Conservation (phyloP, 2,329 filamentous ascomycete species). For the Nemania sp. region DNA sequence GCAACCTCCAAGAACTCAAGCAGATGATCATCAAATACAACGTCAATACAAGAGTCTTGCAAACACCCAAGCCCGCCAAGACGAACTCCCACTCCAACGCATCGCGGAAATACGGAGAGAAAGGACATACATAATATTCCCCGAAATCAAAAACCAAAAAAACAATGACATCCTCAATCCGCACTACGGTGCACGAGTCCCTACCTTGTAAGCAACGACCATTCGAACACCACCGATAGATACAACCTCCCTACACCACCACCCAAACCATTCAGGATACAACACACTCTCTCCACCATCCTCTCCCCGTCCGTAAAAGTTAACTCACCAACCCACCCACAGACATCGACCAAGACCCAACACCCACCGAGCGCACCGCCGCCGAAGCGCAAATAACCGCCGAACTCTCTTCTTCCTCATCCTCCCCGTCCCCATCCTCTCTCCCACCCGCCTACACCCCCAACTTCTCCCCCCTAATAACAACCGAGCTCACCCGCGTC, state of each 20-base stretch:
- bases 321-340: constrained; percentile 40
- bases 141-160: constrained; percentile 39
- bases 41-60: constrained; percentile 4
- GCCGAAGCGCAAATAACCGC: constrained; percentile 77
- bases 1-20: not conserved
- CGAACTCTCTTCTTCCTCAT: constrained; percentile 68
- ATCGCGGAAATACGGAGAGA: not conserved
- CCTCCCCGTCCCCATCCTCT: constrained; percentile 53
- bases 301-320: constrained; percentile 15
- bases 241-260: not conserved
- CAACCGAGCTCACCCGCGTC: constrained; percentile 76
- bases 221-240: not conserved
- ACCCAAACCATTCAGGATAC: too few species aligned
- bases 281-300: not conserved
- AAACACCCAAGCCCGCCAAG: not conserved
- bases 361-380: constrained; percentile 69
- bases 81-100: not conserved
- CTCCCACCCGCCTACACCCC: constrained; percentile 64
- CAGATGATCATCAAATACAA: constrained; percentile 12
- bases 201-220: constrained; percentile 75
- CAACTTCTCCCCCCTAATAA: constrained; percentile 74
- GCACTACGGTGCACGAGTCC: constrained; percentile 79
- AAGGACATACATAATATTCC: constrained; percentile 1
- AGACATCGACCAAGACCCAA: constrained; percentile 86
- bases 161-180: constrained; percentile 69